A percentile compares a stretch with the other conserved stretches of the same genome.
phyloP scores from a whole-genome alignment of 352 stramenopile genomes.

The Plasmopara muralis region DNA sequence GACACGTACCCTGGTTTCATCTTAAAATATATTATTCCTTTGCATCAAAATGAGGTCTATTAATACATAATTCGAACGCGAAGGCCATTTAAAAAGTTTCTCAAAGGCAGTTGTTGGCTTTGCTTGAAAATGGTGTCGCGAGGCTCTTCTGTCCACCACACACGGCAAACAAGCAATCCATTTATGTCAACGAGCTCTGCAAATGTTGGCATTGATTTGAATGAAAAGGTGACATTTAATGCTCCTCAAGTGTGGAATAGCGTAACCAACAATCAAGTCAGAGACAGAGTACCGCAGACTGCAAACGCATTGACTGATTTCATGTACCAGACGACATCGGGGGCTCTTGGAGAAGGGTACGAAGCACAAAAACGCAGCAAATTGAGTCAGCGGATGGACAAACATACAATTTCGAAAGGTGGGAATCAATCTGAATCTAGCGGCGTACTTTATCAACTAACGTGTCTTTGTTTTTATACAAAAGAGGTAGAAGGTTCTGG shows the following conservation, averaged over 20 bases:
- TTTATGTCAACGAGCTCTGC: conserved; percentile 84
- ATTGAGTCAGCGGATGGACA: conserved; percentile 77
- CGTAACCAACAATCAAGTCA: conserved; percentile 30
- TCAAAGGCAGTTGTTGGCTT: no score
- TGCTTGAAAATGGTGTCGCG: conserved; percentile 49
- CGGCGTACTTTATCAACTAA: conserved; percentile 4
- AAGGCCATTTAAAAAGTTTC: no score
- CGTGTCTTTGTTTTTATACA: not conserved
- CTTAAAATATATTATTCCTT: not conserved
- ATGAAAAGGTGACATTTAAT: conserved; percentile 60
- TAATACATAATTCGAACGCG: not conserved
- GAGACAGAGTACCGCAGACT: conserved; percentile 14
- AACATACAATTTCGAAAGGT: conserved; percentile 60
- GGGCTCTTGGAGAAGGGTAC: conserved; percentile 42
- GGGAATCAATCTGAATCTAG: not conserved
- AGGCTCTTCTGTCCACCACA: conserved; percentile 68
- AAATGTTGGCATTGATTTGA: conserved; percentile 75
- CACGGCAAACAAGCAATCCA: conserved; percentile 57
- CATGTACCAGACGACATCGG: conserved; percentile 75
- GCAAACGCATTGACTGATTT: conserved; percentile 46
- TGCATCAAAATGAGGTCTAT: not conserved
- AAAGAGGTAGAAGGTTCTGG: conserved; percentile 54
- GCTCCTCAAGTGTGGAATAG: conserved; percentile 33
- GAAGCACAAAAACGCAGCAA: conserved; percentile 35
- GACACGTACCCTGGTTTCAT: not conserved